Conservation (phyloP, 768 basidiomycete species). For the Boletus sp. region DNA sequence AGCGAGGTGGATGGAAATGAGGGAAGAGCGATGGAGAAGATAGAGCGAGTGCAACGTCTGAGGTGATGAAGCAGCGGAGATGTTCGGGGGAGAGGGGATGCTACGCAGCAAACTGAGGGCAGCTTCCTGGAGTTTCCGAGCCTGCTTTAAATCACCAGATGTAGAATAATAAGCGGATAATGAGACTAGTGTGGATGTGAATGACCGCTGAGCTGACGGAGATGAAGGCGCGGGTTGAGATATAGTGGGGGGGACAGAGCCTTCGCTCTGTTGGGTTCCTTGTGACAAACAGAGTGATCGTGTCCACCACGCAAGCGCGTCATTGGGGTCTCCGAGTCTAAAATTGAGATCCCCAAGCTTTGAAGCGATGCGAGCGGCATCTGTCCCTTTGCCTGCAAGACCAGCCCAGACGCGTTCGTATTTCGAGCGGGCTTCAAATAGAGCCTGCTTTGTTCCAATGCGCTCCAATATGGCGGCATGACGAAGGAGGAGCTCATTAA, state of each 20-base stretch:
- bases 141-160: slow-evolving; percentile 51
- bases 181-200: slow-evolving; percentile 62
- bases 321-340: slow-evolving; percentile 48
- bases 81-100: slow-evolving; percentile 45
- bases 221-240: slow-evolving; percentile 47
- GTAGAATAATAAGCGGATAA: slow-evolving; percentile 68
- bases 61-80: slow-evolving; percentile 46
- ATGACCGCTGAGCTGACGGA: slow-evolving; percentile 59
- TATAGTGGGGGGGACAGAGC: slow-evolving; percentile 24
- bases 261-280: slow-evolving; percentile 26
- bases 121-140: slow-evolving; percentile 53
- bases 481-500: slow-evolving; percentile 51
- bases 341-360: slow-evolving; percentile 67
- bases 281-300: slow-evolving; percentile 49
- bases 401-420: slow-evolving; percentile 59
- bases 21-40: slow-evolving; percentile 69
- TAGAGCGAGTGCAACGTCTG: slow-evolving; percentile 63
- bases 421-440: slow-evolving; percentile 52
- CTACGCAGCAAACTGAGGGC: slow-evolving; percentile 54
- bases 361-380: slow-evolving; percentile 53
- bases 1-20: slow-evolving; percentile 68
- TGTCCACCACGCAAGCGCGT: slow-evolving; percentile 68
- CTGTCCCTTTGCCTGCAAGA: slow-evolving; percentile 36
- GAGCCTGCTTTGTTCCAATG: slow-evolving; percentile 48
- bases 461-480: slow-evolving; percentile 59